These are phyloP conservation scores for Fusarium oligoseptatum DNA, from an alignment of 2,329 filamentous ascomycete genomes.

Conservation along the genomic window DNA sequence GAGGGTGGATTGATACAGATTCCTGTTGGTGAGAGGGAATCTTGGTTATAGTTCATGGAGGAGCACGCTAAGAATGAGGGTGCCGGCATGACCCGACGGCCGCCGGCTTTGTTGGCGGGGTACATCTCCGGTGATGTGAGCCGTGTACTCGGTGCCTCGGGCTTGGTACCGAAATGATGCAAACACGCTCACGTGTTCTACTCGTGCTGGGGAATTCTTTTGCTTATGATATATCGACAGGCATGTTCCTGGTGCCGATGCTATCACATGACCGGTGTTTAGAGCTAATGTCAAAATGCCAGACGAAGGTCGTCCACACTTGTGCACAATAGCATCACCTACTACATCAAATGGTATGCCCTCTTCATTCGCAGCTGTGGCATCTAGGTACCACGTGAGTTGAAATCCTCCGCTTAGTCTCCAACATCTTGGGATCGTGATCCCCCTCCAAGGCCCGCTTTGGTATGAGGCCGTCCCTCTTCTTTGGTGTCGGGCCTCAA, in stretches of 20 bases:
- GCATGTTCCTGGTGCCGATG: background rate
- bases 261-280: background rate
- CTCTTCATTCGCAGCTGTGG: background rate
- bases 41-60: slow-evolving; percentile 18
- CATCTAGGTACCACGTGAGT: background rate
- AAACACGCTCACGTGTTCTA: background rate
- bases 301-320: background rate
- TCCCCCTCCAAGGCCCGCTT: background rate
- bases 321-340: background rate
- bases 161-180: background rate
- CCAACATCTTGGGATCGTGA: background rate
- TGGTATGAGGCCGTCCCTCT: background rate
- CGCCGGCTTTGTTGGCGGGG: slow-evolving; percentile 8
- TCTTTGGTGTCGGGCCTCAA: background rate
- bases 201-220: background rate
- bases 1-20: slow-evolving; percentile 19
- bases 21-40: slow-evolving; percentile 22
- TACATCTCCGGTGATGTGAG: slow-evolving; percentile 27
- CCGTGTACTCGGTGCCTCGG: slow-evolving; percentile 10
- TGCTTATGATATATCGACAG: background rate
- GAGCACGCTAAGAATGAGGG: slow-evolving; percentile 22
- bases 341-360: background rate
- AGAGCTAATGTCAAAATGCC: background rate
- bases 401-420: background rate
- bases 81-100: slow-evolving; percentile 20